These are phyloP conservation scores for Populus tremula DNA, from an alignment of 345 rosid genomes.

Conservation along the genomic window DNA sequence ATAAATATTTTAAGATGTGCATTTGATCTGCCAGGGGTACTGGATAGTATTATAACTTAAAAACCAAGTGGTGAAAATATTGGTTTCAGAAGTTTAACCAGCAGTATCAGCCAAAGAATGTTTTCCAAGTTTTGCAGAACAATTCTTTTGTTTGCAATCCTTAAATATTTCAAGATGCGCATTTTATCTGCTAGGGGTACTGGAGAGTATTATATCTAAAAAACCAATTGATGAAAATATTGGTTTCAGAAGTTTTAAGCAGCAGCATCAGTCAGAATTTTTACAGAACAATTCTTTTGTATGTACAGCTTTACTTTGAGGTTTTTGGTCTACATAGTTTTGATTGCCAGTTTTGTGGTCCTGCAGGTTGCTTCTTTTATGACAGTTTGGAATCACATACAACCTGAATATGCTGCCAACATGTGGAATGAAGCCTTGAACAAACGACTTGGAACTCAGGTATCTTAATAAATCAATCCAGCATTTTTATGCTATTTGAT, in stretches of 20 bases:
- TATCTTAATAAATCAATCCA: slow-evolving; percentile 10
- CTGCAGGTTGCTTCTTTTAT: slow-evolving; percentile 90
- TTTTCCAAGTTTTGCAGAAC: not conserved
- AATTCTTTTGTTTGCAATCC: not conserved
- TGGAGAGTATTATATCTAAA: not conserved
- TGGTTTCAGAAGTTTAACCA: not conserved
- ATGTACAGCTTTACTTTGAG: not conserved
- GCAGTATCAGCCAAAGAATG: not conserved
- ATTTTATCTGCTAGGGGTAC: not conserved
- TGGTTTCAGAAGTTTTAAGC: not conserved
- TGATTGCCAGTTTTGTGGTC: slow-evolving; percentile 16
- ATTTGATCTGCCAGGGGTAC: not conserved
- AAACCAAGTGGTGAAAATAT: not conserved
- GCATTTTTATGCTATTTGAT: not conserved
- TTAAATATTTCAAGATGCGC: not conserved
- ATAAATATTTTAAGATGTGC: not conserved
- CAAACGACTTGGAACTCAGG: slow-evolving; percentile 90
- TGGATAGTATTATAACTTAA: not conserved
- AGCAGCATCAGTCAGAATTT: not conserved
- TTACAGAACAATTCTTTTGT: not conserved
- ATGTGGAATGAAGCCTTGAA: slow-evolving; percentile 96
- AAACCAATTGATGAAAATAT: not conserved
- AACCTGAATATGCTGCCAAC: slow-evolving; percentile 91
- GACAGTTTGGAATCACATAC: slow-evolving; percentile 89
- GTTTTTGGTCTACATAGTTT: not conserved